Evolutionary conservation across 768 basidiomycete genomes (phyloP).

Genomic region (Serendipita sp.): DNA sequence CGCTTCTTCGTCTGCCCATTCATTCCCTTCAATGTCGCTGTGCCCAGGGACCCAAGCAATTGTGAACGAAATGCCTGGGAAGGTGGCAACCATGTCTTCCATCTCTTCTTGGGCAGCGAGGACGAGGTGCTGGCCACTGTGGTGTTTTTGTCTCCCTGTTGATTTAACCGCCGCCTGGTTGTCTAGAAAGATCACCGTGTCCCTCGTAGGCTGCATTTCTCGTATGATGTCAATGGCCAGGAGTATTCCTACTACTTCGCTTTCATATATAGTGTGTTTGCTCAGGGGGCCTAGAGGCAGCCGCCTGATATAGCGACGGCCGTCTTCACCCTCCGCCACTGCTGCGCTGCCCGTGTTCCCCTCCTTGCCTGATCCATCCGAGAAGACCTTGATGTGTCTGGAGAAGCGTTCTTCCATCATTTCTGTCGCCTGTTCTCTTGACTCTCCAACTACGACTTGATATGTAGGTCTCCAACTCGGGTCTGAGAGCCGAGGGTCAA

Average conservation of each 20-base stretch:
- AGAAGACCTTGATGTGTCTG: neutral
- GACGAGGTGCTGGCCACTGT: too few relatives aligned
- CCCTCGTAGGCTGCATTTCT: too few relatives aligned
- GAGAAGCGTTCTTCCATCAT: neutral
- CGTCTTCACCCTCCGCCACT: neutral
- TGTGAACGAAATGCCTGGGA: too few relatives aligned
- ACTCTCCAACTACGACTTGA: neutral
- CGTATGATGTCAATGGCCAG: conserved; percentile 2
- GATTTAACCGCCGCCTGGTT: too few relatives aligned
- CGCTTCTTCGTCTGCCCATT: too few relatives aligned
- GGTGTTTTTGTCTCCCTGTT: too few relatives aligned
- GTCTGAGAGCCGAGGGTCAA: neutral
- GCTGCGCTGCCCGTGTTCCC: conserved; percentile 6
- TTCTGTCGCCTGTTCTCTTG: neutral
- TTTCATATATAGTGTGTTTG: conserved; percentile 9
- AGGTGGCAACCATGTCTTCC: too few relatives aligned
- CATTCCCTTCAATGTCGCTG: too few relatives aligned
- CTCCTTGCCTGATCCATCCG: conserved; percentile 7
- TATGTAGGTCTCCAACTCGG: neutral
- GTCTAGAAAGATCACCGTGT: too few relatives aligned
- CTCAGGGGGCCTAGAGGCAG: neutral
- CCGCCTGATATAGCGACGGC: neutral
- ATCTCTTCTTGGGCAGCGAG: too few relatives aligned
- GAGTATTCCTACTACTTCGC: neutral
- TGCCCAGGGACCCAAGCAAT: too few relatives aligned